Evolutionary conservation across 1,284 basidiomycete species (phyloP), one percentile per base, ranked within the genome.

Genomic region (Ceratobasidium papillatum): DNA sequence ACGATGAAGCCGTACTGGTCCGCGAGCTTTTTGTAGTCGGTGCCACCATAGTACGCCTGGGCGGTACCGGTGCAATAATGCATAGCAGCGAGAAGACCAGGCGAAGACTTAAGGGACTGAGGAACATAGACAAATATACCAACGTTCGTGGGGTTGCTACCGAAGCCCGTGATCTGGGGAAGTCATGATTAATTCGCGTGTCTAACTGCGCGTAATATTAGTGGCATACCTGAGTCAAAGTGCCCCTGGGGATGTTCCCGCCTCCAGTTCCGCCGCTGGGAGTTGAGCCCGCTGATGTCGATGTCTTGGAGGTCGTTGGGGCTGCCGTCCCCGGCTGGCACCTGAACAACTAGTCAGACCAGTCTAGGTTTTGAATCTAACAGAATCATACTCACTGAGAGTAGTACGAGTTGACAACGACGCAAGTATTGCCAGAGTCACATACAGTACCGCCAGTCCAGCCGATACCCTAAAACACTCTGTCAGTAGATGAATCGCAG

Each of bases 21-120:
- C 0, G 86, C 84, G 25, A 85, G 81, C 56, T 81, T 81, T 56
- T 86, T 85, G 76, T 84, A 87, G 76, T 82, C 82, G 19, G 86
- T 86, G 56, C 85, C 84, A 41, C 78, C 74, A 82, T 85, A 89
- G 80, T 83, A 88, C 0, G 83, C 85, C 77, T 86, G 85, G 0
- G 86, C 87, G 0, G 85, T 85, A 30, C 86, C 87, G 7, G 80
- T 79, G 81, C 87, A 88, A 75, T 85, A 85, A 78, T 86, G 87
- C 47, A 87, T 84, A 27, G 86, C 87, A 59, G 88, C 84, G 66
- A 88, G 85, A 38, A 88, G 80, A 41, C 86, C 82, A 0, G 86
- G 84, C 2, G 82, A 82, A 68, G 81, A 63, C 0, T 80, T 82
- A 17, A 87, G 81, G 34, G 78, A 80, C 8, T 83, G 78, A 2